A percentile compares a stretch with the other conserved stretches of the same genome.
Conservation (phyloP, 2,329 filamentous ascomycete genomes). For the Penicillium sp. region DNA sequence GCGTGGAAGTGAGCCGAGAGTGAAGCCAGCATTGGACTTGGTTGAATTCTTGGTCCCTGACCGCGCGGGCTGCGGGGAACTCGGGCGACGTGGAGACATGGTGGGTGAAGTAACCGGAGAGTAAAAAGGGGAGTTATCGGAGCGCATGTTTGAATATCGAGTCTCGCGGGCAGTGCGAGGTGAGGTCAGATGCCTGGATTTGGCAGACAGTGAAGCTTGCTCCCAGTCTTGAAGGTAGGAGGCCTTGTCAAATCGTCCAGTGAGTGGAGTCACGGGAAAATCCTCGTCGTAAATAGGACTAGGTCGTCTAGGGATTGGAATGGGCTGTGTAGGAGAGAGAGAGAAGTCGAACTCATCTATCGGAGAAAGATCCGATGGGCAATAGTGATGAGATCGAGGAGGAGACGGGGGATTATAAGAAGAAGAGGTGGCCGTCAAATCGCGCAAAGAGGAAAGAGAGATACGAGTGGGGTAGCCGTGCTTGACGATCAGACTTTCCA, state of each 20-base stretch:
- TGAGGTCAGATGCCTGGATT: conserved; percentile 14
- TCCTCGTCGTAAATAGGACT: conserved; percentile 27
- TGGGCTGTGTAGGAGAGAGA: conserved; percentile 30
- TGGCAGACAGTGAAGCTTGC: conserved; percentile 20
- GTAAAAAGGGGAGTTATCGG: conserved; percentile 31
- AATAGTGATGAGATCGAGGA: conserved; percentile 19
- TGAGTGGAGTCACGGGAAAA: conserved; percentile 36
- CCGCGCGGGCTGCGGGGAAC: conserved; percentile 35
- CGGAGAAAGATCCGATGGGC: conserved; percentile 18
- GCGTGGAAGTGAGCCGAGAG: conserved; percentile 41
- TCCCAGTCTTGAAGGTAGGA: conserved; percentile 33
- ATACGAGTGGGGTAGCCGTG: conserved; percentile 38
- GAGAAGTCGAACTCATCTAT: conserved; percentile 25
- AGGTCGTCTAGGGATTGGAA: conserved; percentile 32
- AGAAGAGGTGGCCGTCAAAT: conserved; percentile 36
- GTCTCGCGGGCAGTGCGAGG: conserved; percentile 11
- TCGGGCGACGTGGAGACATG: conserved; percentile 33
- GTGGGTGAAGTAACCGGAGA: conserved; percentile 28
- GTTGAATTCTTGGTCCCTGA: conserved; percentile 29
- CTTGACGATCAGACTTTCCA: conserved; percentile 36
- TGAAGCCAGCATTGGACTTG: conserved; percentile 36
- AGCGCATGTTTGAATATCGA: conserved; percentile 29
- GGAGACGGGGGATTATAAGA: conserved; percentile 33
- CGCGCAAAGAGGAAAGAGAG: conserved; percentile 36
- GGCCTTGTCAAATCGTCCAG: conserved; percentile 35